Evolutionary conservation across 1,139 yeast genomes (phyloP), one percentile per base, ranked within the genome.

Genomic region (Petasospora fabianii): DNA sequence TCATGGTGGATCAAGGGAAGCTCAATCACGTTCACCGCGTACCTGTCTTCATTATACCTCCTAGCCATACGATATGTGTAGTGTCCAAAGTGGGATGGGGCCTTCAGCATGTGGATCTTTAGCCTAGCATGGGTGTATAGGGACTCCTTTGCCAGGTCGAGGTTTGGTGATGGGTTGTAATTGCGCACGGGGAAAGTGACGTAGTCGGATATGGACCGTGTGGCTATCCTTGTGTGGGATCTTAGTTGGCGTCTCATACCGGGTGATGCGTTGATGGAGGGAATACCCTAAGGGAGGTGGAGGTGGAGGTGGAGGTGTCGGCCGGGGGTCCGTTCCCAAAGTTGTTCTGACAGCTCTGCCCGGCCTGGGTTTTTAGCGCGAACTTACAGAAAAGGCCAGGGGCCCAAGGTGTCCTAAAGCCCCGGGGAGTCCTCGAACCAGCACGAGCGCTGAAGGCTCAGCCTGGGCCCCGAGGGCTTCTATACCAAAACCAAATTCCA

Each of bases 71-170:
- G 68, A 35, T 85, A 78, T 2, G 87, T 63, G 48, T 68, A 74
- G 62, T 90, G 95, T 7, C 98, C 98, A 29, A 87, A 70, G 56
- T 82, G 85, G 2, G 80, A 71, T 6, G 95, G 94, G 11, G 83
- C 80, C 50, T 78, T 80, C 24, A 75, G 61, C 43, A 86, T 61
- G 27, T 82, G 80, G 7, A 82, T 74, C 31, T 47, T 49, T 20
- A 47, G 46, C 4, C 41, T 39, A 14, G 49, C 47, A 27, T 40
- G 40, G 17, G 36, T 24, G 32, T 33, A 45, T 14, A 39, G 36
- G 7, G 49, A 39, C 22, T 39, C 45, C 36, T 37, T 43, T 1
- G 47, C 19, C 12, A 43, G 36, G 35, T 41, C 39, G 26, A 32
- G 42, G 26, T 31, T 42, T 30, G 37, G 47, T 14, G 31, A 3